These are phyloP conservation scores for Ogataea sp. DNA, from an alignment of 805 yeast species.

Conservation along the genomic window DNA sequence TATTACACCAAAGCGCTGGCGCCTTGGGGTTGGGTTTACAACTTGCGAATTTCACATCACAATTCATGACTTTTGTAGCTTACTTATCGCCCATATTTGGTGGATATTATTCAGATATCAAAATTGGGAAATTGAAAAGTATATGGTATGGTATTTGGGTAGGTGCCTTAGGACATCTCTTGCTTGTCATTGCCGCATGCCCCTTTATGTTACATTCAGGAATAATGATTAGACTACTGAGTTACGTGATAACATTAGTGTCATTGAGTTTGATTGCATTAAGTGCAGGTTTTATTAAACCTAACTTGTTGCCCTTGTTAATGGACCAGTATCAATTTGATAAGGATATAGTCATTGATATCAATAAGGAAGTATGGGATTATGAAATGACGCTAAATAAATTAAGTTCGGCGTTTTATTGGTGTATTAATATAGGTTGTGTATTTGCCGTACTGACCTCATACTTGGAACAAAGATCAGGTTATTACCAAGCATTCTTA, in stretches of 20 bases:
- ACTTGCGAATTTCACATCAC: conserved; percentile 36
- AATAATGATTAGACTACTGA: conserved; percentile 7
- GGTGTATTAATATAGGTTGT: conserved; percentile 47
- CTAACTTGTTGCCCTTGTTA: conserved; percentile 39
- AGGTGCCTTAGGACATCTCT: conserved; percentile 38
- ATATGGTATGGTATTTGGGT: conserved; percentile 37
- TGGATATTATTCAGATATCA: conserved; percentile 44
- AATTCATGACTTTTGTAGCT: conserved; percentile 37
- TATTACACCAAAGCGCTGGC: conserved; percentile 30
- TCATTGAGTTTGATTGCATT: conserved; percentile 30
- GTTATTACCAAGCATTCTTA: conserved; percentile 44
- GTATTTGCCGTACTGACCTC: conserved; percentile 41
- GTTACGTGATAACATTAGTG: conserved; percentile 23
- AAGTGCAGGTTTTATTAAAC: conserved; percentile 47
- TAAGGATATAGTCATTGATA: conserved; percentile 41
- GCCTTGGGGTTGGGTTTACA: conserved; percentile 40
- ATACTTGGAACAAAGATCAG: conserved; percentile 37
- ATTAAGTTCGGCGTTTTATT: conserved; percentile 37
- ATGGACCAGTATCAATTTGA: conserved; percentile 57
- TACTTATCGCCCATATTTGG: conserved; percentile 42
- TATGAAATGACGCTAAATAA: conserved; percentile 33
- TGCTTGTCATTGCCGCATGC: conserved; percentile 39
- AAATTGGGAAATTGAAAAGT: conserved; percentile 36
- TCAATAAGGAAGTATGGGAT: conserved; percentile 33
- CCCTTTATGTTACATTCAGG: conserved; percentile 22